Percentiles rank a stretch among this genome's conserved stretches.
Conservation (phyloP, 139 green algal genomes). For the Coccomyxa sp. region DNA sequence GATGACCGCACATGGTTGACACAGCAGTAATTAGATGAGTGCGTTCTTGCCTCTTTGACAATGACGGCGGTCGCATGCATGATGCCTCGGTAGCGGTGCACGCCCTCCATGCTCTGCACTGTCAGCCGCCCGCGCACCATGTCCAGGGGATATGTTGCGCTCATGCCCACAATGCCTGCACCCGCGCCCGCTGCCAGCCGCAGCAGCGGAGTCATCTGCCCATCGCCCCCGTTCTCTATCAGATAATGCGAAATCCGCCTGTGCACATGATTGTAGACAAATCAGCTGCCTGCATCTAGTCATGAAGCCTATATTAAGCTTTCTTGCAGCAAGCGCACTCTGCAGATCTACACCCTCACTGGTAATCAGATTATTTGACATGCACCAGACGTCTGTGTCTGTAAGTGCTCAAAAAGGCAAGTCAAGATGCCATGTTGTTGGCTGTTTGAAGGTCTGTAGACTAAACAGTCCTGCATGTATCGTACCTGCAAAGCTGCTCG, state of each 20-base stretch:
- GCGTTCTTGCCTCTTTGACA: slow-evolving; percentile 17
- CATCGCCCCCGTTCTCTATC: slow-evolving; percentile 66
- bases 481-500: slow-evolving; percentile 80
- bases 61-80: slow-evolving; percentile 78
- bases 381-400: too few relatives aligned
- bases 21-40: too few relatives aligned
- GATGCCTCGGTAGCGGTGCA: slow-evolving; percentile 84
- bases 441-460: too few relatives aligned
- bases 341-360: too few relatives aligned
- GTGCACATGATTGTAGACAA: slow-evolving; percentile 1
- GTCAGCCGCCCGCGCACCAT: slow-evolving; percentile 93
- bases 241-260: slow-evolving; percentile 69
- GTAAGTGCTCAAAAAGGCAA: too few relatives aligned
- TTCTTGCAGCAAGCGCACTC: too few relatives aligned
- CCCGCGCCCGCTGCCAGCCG: slow-evolving; percentile 82
- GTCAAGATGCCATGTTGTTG: too few relatives aligned
- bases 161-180: slow-evolving; percentile 93
- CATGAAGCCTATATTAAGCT: too few relatives aligned
- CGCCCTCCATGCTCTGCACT: slow-evolving; percentile 52
- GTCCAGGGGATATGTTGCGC: slow-evolving; percentile 94
- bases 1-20: too few relatives aligned
- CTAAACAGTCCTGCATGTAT: background rate
- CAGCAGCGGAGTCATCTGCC: slow-evolving; percentile 80
- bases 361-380: too few relatives aligned
- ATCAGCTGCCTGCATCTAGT: background rate